Evolutionary conservation across 192 early-diverging fungal species (phyloP).

Genomic region (Coemansia sp.): DNA sequence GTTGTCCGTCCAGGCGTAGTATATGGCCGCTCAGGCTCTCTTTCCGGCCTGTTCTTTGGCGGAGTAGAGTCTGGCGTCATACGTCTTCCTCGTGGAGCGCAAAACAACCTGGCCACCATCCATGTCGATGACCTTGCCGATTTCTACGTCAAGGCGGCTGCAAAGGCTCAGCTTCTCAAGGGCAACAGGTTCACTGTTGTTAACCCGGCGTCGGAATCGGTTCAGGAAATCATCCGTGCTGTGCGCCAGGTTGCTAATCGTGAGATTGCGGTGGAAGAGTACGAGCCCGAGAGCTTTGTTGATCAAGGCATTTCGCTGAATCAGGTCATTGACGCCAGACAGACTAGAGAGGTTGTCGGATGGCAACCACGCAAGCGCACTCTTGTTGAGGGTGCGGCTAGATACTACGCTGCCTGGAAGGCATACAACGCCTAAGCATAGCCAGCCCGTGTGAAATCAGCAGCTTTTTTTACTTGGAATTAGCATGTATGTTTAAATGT

Average conservation of each 20-base stretch:
- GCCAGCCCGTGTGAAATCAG: too few species aligned
- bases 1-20: slow-evolving; percentile 9
- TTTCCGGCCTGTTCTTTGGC: slow-evolving; percentile 1
- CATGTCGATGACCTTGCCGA: slow-evolving; percentile 13
- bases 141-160: slow-evolving; percentile 8
- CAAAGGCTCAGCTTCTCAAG: slow-evolving; percentile 3
- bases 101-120: slow-evolving; percentile 11
- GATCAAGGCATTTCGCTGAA: slow-evolving; percentile 2
- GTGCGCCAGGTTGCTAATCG: slow-evolving; percentile 3
- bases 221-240: slow-evolving; percentile 6
- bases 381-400: slow-evolving; percentile 5
- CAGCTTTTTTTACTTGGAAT: too few species aligned
- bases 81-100: slow-evolving; percentile 1
- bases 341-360: background rate
- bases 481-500: background rate
- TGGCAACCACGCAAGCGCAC: slow-evolving; percentile 16
- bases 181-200: slow-evolving; percentile 1
- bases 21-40: slow-evolving; percentile 5
- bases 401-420: slow-evolving; percentile 11
- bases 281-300: background rate
- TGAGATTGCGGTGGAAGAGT: slow-evolving; percentile 3
- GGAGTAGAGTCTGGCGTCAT: slow-evolving; percentile 4
- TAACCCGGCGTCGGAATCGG: slow-evolving; percentile 4
- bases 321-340: slow-evolving; percentile 9
- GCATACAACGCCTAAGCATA: too few species aligned